Base-by-base conservation (phyloP, 2,329 filamentous ascomycete genomes). In the Aureobasidium sp. region DNA sequence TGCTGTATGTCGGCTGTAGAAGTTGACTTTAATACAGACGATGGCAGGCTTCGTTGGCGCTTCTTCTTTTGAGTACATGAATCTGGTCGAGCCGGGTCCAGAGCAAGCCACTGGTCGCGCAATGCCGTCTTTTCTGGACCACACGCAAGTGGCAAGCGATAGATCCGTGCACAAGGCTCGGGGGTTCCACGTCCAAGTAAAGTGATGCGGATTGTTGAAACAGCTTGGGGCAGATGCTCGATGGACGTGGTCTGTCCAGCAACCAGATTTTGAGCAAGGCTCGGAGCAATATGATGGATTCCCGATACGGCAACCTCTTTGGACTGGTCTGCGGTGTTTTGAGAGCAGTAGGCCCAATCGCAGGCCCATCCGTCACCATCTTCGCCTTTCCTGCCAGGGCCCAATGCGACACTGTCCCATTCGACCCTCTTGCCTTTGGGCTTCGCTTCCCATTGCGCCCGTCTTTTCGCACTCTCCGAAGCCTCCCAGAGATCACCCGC, bases 351-450 rank as follows among this genome's bases (percentile, higher is more conserved):
- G 22, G 9, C 25, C 82, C 91, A 96, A 70, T 96, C 90, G 74
- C 90, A 96, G 11, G 85, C 84, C 82, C 90, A 90, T 0, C 91
- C 91, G 58, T 84, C 77, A 1, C 94, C 94, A 36, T 96, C 70
- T 72, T 97, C 94, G 1, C 93, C 93, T 69, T 86, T 92, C 58
- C 84, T 83, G 1, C 84, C 87, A 42, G 83, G 81, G 0, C 90
- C 90, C 11, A 97, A 77, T 67, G 91, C 83, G 12, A 97, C 77
- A 5, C 84, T 86, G 20, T 85, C 81, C 84, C 88, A 97, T 62
- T 87, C 87, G 0, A 85, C 77, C 59, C 91, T 82, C 74, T 94
- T 96, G 25, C 90, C 88, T 73, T 90, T 94, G 0, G 94, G 92
- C 53, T 86, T 84, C 58, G 83, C 83, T 57, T 87, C 84, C 91